Evolutionary conservation across 2,329 filamentous ascomycete genomes (phyloP).

Genomic region (Magnaporthiopsis poae): DNA sequence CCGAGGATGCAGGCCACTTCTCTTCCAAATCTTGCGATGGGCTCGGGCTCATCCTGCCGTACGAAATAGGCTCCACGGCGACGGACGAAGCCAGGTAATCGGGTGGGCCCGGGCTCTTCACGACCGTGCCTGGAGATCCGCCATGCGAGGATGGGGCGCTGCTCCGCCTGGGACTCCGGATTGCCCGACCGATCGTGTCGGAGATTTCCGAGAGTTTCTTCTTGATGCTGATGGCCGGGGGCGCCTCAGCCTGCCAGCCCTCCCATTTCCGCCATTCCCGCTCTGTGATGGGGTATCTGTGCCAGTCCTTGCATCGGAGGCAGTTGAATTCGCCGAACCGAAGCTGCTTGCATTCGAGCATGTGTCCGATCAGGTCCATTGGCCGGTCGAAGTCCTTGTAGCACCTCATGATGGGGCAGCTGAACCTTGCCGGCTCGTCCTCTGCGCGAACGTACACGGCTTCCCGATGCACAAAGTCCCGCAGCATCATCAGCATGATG

Average conservation of each 20-base stretch:
- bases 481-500: slow-evolving; percentile 21
- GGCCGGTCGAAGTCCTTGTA: slow-evolving; percentile 15
- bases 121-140: not conserved
- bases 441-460: slow-evolving; percentile 9
- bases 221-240: slow-evolving; percentile 18
- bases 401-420: slow-evolving; percentile 22
- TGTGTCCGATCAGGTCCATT: slow-evolving; percentile 19
- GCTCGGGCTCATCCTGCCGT: not conserved
- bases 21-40: not conserved
- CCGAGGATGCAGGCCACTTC: too few relatives aligned
- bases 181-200: not conserved
- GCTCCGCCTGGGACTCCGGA: not conserved
- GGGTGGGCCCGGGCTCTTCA: not conserved
- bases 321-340: slow-evolving; percentile 20
- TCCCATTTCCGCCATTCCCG: slow-evolving; percentile 21
- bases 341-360: slow-evolving; percentile 20
- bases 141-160: not conserved
- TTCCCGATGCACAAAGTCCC: slow-evolving; percentile 19
- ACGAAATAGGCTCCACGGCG: not conserved
- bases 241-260: slow-evolving; percentile 15
- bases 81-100: not conserved
- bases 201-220: slow-evolving; percentile 13
- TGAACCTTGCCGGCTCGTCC: slow-evolving; percentile 14
- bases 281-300: slow-evolving; percentile 21
- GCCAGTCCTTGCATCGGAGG: slow-evolving; percentile 19